Conservation (phyloP, 139 green algal genomes). For the Chlorella sp. region DNA sequence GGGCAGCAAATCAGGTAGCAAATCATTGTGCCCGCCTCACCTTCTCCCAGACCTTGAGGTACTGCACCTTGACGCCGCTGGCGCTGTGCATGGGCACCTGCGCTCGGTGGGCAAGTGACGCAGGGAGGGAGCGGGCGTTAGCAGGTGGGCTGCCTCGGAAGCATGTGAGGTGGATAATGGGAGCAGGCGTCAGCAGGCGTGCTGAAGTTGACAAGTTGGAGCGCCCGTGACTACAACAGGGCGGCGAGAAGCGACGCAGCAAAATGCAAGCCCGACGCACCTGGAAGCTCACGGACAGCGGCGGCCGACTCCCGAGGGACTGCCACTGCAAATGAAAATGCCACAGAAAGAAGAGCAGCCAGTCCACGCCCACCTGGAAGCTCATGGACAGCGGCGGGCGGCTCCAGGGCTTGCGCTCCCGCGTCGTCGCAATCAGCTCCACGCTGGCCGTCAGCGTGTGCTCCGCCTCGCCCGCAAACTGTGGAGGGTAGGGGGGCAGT, state of each 20-base stretch:
- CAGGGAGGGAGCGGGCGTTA: background rate
- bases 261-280: too few relatives aligned
- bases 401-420: constrained; percentile 86
- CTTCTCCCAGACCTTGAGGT: constrained; percentile 93
- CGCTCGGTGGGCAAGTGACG: background rate
- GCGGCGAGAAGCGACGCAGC: too few relatives aligned
- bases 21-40: too few relatives aligned
- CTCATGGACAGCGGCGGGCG: constrained; percentile 87
- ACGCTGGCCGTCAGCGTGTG: constrained; percentile 90
- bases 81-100: constrained; percentile 96
- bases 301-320: constrained; percentile 85
- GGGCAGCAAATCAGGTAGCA: too few relatives aligned
- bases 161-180: too few relatives aligned
- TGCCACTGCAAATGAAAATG: constrained; percentile 53
- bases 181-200: too few relatives aligned
- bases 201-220: too few relatives aligned
- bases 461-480: constrained; percentile 75
- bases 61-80: constrained; percentile 88
- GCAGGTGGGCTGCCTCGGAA: too few relatives aligned
- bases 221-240: too few relatives aligned
- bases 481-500: too few relatives aligned
- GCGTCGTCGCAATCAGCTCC: constrained; percentile 87
- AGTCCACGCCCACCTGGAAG: constrained; percentile 81
- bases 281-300: constrained; percentile 87
- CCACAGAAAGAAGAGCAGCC: too few relatives aligned